Base-by-base conservation (phyloP, 1,284 basidiomycete genomes). In the Athelia psychrophila region DNA sequence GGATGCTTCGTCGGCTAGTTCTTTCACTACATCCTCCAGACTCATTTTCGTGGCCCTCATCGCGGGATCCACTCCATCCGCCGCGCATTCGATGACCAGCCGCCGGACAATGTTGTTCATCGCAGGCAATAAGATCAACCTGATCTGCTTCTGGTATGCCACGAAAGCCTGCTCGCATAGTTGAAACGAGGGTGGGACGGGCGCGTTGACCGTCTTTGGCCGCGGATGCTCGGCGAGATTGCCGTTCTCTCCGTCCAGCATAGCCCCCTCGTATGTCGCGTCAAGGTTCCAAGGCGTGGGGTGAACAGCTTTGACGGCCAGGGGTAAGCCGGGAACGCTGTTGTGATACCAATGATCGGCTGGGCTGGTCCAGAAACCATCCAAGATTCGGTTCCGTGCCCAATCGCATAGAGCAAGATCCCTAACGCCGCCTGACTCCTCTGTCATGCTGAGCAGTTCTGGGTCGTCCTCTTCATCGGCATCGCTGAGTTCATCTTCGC, bases 291-390 rank as follows among this genome's bases (percentile, higher is more conserved):
- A 89, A 0, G 85, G 80, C 57, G 82, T 84, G 0, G 86, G 87
- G 59, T 89, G 86, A 2, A 75, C 63, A 0, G 86, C 83, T 3
- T 66, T 71, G 8, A 81, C 72, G 12, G 70, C 68, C 2, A 65
- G 59, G 1, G 68, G 69, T 23, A 72, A 71, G 13, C 73, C 76
- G 16, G 72, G 72, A 50, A 76, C 67, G 1, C 65, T 61, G 51
- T 75, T 62, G 10, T 68, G 64, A 48, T 81, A 84, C 77, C 77
- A 88, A 45, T 80, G 74, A 62, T 89, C 87, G 1, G 81, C 83
- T 4, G 88, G 88, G 47, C 77, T 83, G 51, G 83, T 69, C 87
- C 87, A 90, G 56, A 81, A 77, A 1, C 88, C 87, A 51, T 89
- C 86, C 30, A 90, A 67, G 47, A 90, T 84, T 44, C 87, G 70